These are phyloP conservation scores for Telopea speciosissima DNA, from an alignment of 177 flowering plant species.

Conservation along the genomic window DNA sequence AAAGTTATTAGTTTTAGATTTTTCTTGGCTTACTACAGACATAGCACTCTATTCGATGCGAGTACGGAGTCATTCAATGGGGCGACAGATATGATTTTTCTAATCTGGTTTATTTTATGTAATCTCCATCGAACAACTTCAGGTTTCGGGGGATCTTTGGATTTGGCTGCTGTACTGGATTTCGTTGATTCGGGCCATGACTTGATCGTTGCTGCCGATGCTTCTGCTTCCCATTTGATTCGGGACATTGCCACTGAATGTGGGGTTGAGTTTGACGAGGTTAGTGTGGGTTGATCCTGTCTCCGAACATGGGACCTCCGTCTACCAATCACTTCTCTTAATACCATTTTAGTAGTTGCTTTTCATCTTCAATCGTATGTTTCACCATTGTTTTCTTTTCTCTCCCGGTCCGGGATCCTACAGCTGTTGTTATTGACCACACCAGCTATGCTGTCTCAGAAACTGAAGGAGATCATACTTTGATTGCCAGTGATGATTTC, in stretches of 20 bases:
- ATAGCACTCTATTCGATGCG: not conserved
- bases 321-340: not conserved
- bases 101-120: not conserved
- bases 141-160: conserved; percentile 90
- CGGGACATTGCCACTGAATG: conserved; percentile 77
- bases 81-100: too few relatives aligned
- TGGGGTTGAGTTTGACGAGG: conserved; percentile 98
- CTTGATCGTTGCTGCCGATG: conserved; percentile 74
- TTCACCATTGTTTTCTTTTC: not conserved
- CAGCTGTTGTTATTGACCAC: conserved; percentile 87
- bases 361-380: not conserved
- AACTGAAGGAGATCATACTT: conserved; percentile 77
- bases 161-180: conserved; percentile 54
- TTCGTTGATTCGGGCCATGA: conserved; percentile 92
- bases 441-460: conserved; percentile 69
- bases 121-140: not conserved
- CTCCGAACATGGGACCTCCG: not conserved
- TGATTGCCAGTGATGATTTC: conserved; percentile 80
- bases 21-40: not conserved
- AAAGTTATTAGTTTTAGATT: not conserved
- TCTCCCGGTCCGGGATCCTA: conserved; percentile 44
- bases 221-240: conserved; percentile 74
- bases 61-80: too few relatives aligned
- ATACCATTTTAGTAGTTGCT: not conserved
- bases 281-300: conserved; percentile 15